Conservation (phyloP, 371 early-diverging fungal genomes). For the Dipsacomyces acuminosporus region DNA sequence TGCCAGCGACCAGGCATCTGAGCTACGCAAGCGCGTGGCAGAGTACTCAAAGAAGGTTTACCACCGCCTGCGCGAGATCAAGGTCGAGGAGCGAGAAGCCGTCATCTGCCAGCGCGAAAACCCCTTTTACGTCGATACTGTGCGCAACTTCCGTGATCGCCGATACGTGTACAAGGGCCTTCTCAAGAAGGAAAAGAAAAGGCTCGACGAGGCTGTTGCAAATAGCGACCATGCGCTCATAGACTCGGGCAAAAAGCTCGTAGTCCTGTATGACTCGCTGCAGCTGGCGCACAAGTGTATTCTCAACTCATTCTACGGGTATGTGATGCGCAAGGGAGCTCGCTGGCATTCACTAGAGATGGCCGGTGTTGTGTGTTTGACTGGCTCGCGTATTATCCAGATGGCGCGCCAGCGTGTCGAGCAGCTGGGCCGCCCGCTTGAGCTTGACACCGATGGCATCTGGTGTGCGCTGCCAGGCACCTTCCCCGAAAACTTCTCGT, state of each 20-base stretch:
- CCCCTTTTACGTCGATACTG: slow-evolving; percentile 99
- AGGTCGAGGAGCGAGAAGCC: slow-evolving; percentile 75
- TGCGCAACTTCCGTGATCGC: slow-evolving; percentile 96
- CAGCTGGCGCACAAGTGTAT: slow-evolving; percentile 99
- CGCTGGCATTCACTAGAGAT: slow-evolving; percentile 99
- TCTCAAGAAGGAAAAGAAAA: slow-evolving; percentile 87
- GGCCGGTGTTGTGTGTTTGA: slow-evolving; percentile 99
- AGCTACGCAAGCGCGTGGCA: slow-evolving; percentile 75
- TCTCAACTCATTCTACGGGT: slow-evolving; percentile 99
- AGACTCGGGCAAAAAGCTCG: slow-evolving; percentile 89
- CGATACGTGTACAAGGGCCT: slow-evolving; percentile 97
- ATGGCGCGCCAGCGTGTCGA: slow-evolving; percentile 93
- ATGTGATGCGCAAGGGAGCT: slow-evolving; percentile 99
- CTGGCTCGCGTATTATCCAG: slow-evolving; percentile 97
- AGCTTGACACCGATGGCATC: slow-evolving; percentile 99
- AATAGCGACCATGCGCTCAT: slow-evolving; percentile 59
- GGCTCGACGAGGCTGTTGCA: slow-evolving; percentile 64
- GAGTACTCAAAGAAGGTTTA: slow-evolving; percentile 93
- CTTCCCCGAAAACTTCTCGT: slow-evolving; percentile 90
- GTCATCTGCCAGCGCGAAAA: slow-evolving; percentile 98
- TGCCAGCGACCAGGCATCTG: slow-evolving; percentile 60
- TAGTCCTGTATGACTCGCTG: slow-evolving; percentile 94
- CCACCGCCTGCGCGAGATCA: slow-evolving; percentile 72
- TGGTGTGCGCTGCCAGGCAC: slow-evolving; percentile 97
- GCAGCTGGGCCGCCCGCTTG: slow-evolving; percentile 93